Evolutionary conservation across 2,329 filamentous ascomycete genomes (phyloP), one percentile per base, ranked within the genome.

Genomic region (Clonostachys solani): DNA sequence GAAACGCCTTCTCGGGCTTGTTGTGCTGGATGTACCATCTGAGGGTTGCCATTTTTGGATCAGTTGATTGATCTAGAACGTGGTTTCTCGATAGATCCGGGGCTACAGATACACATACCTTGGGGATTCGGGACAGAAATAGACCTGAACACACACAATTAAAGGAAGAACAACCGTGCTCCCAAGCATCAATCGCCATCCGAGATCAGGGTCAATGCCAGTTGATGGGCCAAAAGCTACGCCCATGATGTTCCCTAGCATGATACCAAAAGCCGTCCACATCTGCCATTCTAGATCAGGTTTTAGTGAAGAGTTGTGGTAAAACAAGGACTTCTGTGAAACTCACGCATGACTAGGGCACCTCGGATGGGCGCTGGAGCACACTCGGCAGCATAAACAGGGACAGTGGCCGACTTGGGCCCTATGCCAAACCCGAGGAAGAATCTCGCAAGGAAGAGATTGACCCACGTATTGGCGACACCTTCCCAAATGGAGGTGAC

Each of bases 81-180:
- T 23, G 5, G 19, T 23, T 29, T 29, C 23, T 29, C 23, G 3
- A 29, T 10, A 10, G 23, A 29, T 29, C 23, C 18, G 3, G 23
- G 23, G 23, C 23, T 29, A 29, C 23, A 10, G 3, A 29, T 3
- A 29, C 9, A 29, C 23, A 10, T 29, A 80, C 23, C 75, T 67
- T 4, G 76, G 75, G 2, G 73, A 77, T 47, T 80, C 75, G 0
- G 77, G 75, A 40, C 75, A 78, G 47, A 78, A 68, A 46, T 72
- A 81, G n/a, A 81, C 68, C 41, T 75, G 70, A 9, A 74, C 6
- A 47, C 77, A 58, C 13, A 82, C 66, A 4, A 78, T 65, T 9
- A 81, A 52, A 0, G 77, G 75, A 1, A 78, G 77, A 7, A 79
- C 61, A 23, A 77, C 74, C 2, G 78, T 76, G 1, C 76, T 78